Evolutionary conservation across 768 basidiomycete genomes (phyloP), one percentile per base, ranked within the genome.

Genomic region (Boletus speciosus): DNA sequence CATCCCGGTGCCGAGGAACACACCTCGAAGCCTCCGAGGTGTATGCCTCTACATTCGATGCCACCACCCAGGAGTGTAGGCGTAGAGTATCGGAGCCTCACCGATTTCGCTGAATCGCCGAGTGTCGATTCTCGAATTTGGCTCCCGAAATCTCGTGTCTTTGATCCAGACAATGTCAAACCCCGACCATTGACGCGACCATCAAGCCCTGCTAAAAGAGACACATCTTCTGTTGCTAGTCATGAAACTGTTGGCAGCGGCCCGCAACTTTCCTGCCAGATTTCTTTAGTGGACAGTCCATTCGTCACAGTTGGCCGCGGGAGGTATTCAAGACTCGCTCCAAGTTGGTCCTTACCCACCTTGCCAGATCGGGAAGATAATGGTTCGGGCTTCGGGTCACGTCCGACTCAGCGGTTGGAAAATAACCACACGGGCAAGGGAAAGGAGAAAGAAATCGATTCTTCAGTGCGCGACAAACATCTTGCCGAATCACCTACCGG

Each of bases 161-260:
- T 67, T 40, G 56, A 71, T 47, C 63, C 67, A 14, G 57, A 52
- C 53, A 67, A 61, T 43, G 49, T 71, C 41, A 69, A 69, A 44
- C 40, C 53, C 38, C 46, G 58, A 48, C 59, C 65, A 38, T 31
- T 35, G 46, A 63, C 63, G 29, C 60, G 65, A 36, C 51, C 67
- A 12, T 46, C 67, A n/a, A 67, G 65, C 41, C 65, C 65, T 16
- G 37, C 12, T 4, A 69, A 67, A 42, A 29, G 11, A 12, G 8
- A 19, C 19, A 16, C 19, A 9, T 48, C 48, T 3, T 4, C 51
- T 44, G 5, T 44, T 5, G 34, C 49, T 14, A 41, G 42, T 23
- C 53, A 52, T 2, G 37, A 55, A 37, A 44, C 41, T 29, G 27
- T 27, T 19, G 21, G 31, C 23, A n/a, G 37, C 19, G 38, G 47